These are phyloP conservation scores for Tagetes erecta DNA, from an alignment of 129 eudicot genomes.

Conservation along the genomic window DNA sequence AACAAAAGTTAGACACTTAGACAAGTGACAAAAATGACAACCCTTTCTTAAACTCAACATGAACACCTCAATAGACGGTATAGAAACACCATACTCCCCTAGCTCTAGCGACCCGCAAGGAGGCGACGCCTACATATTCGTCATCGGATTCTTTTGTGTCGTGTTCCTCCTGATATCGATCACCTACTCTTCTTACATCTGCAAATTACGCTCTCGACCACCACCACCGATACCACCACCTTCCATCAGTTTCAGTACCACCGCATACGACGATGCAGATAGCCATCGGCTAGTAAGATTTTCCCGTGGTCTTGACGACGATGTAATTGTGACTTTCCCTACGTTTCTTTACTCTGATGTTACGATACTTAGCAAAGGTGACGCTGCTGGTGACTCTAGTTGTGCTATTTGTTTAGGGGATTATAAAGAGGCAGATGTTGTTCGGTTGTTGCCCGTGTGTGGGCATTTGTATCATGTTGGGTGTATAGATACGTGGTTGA, in stretches of 20 bases:
- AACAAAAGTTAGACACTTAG: background rate
- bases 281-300: slow-evolving; percentile 19
- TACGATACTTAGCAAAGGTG: slow-evolving; percentile 4
- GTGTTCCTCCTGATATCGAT: slow-evolving; percentile 23
- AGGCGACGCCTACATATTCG: slow-evolving; percentile 25
- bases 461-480: slow-evolving; percentile 44
- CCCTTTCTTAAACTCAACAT: slow-evolving; percentile 14
- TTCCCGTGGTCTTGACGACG: slow-evolving; percentile 30
- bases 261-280: slow-evolving; percentile 1
- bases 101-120: background rate
- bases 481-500: slow-evolving; percentile 56
- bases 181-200: slow-evolving; percentile 32
- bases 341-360: slow-evolving; percentile 28
- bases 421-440: slow-evolving; percentile 36
- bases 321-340: slow-evolving; percentile 30
- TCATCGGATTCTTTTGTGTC: slow-evolving; percentile 14
- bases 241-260: background rate
- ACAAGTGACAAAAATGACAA: background rate
- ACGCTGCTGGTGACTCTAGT: slow-evolving; percentile 11
- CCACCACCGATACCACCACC: slow-evolving; percentile 14
- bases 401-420: slow-evolving; percentile 54
- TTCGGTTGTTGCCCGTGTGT: slow-evolving; percentile 46
- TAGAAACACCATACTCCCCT: slow-evolving; percentile 9
- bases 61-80: slow-evolving; percentile 17
- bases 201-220: slow-evolving; percentile 19